Evolutionary conservation across 495 filamentous ascomycete genomes (phyloP), one percentile per base, ranked within the genome.

Genomic region (Clohesyomyces aquaticus): DNA sequence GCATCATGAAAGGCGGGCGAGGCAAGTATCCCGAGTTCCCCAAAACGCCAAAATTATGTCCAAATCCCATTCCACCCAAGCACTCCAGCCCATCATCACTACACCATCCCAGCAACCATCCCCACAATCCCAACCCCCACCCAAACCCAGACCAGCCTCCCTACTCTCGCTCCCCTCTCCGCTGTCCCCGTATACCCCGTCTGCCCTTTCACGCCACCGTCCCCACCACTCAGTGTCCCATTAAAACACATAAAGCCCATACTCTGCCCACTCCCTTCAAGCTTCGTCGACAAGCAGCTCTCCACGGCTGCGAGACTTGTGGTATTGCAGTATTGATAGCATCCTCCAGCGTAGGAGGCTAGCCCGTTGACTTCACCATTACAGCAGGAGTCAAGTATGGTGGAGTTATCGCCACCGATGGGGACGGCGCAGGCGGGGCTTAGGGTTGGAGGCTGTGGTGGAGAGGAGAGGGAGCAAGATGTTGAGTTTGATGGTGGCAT

Each of bases 301-400:
- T 64, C 25, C 2, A 64, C 61, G n/a, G 41, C 29, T 2, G 16
- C 43, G 12, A 23, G 38, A 22, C 3, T 16, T 3, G 59, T 26
- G 8, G 48, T 54, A 1, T 28, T 55, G 41, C 63, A 66, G 26
- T 54, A 66, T 23, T 53, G 47, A 22, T 59, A 66, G 49, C 63
- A 66, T 9, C 23, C 27, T 11, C 48, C 35, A 1, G 22, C 26
- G 48, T 59, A 66, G 23, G 48, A 26, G 14, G 6, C 18, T 16
- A 66, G 4, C 0, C 29, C 21, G 48, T 66, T 66, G 63, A 66
- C 54, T 25, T 66, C 46, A 16, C 55, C 41, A 42, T 66, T 66
- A 23, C 63, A 66, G 48, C 63, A 66, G 3, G 55, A 46, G 27
- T 66, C 63, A 46, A 66, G 63, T 23, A 59, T 50, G 16, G 63